Percentiles rank a stretch among this genome's conserved stretches.
Conservation (phyloP, 2,329 filamentous ascomycete species). For the Grosmannia serpens region DNA sequence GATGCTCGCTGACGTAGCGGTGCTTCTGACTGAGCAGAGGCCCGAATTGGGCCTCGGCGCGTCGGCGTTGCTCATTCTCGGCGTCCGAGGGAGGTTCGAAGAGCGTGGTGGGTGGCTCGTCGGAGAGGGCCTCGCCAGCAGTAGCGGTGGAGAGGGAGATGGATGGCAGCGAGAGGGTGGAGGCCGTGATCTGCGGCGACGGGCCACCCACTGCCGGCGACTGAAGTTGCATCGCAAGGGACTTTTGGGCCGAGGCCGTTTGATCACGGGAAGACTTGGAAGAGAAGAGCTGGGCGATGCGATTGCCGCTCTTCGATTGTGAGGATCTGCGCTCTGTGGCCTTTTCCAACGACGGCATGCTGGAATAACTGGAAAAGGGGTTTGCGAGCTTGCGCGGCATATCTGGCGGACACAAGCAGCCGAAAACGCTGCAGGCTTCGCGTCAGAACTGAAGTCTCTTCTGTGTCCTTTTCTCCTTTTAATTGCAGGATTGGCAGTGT, state of each 20-base stretch:
- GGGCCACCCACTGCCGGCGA: slow-evolving; percentile 32
- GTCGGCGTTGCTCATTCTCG: slow-evolving; percentile 64
- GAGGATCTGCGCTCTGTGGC: slow-evolving; percentile 45
- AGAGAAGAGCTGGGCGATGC: slow-evolving; percentile 73
- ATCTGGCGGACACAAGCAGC: slow-evolving; percentile 15
- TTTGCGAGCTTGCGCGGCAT: slow-evolving; percentile 51
- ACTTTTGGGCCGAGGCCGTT: slow-evolving; percentile 48
- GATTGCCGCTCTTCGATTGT: slow-evolving; percentile 54
- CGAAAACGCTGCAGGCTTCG: background rate
- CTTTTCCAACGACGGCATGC: slow-evolving; percentile 37
- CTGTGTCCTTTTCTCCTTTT: background rate
- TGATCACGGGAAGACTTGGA: slow-evolving; percentile 66
- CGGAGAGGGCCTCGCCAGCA: slow-evolving; percentile 59
- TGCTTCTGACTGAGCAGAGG: slow-evolving; percentile 71
- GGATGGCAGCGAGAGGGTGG: slow-evolving; percentile 70
- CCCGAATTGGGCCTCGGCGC: slow-evolving; percentile 82
- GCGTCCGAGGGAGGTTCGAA: slow-evolving; percentile 82
- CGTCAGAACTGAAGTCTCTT: background rate
- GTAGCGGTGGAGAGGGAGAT: slow-evolving; percentile 86
- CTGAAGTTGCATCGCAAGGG: slow-evolving; percentile 55
- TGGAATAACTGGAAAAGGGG: slow-evolving; percentile 40
- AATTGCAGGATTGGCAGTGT: background rate
- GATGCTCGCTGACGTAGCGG: slow-evolving; percentile 79
- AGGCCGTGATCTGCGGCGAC: slow-evolving; percentile 54
- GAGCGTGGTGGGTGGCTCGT: slow-evolving; percentile 61